phyloP scores from a whole-genome alignment of 1,284 basidiomycete species.

The Naganishia albida region DNA sequence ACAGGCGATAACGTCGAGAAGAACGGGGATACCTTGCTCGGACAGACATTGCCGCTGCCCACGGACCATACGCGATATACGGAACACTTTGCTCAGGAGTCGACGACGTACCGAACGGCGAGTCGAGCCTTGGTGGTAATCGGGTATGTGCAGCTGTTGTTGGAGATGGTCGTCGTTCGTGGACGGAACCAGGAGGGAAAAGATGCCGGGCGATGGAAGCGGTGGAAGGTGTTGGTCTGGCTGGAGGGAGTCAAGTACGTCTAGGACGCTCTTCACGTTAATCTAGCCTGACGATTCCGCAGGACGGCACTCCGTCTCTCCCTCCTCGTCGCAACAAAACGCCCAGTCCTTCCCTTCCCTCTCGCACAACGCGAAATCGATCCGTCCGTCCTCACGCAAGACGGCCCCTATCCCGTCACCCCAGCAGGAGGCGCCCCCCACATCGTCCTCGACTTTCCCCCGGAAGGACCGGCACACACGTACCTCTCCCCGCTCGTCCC shows the following conservation, averaged over 20 bases:
- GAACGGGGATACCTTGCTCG: neutral
- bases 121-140: constrained; percentile 72
- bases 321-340: constrained; percentile 68
- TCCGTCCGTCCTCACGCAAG: constrained; percentile 63
- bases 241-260: constrained; percentile 79
- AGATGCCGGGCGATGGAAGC: constrained; percentile 58
- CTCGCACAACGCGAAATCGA: constrained; percentile 85
- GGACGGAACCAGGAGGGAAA: constrained; percentile 41
- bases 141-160: constrained; percentile 72
- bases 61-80: constrained; percentile 63
- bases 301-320: constrained; percentile 72
- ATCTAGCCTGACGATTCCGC: neutral
- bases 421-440: constrained; percentile 20
- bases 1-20: neutral
- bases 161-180: constrained; percentile 76
- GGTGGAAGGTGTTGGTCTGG: constrained; percentile 70
- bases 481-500: constrained; percentile 50
- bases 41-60: constrained; percentile 37
- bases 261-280: neutral
- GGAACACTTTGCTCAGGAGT: constrained; percentile 72
- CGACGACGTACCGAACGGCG: constrained; percentile 69
- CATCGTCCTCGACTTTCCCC: constrained; percentile 37
- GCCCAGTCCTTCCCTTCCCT: constrained; percentile 71
- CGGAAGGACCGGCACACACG: constrained; percentile 62
- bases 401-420: constrained; percentile 57